These are phyloP conservation scores for Haplosporangium gracile DNA, from an alignment of 192 early-diverging fungal genomes.

Conservation along the genomic window DNA sequence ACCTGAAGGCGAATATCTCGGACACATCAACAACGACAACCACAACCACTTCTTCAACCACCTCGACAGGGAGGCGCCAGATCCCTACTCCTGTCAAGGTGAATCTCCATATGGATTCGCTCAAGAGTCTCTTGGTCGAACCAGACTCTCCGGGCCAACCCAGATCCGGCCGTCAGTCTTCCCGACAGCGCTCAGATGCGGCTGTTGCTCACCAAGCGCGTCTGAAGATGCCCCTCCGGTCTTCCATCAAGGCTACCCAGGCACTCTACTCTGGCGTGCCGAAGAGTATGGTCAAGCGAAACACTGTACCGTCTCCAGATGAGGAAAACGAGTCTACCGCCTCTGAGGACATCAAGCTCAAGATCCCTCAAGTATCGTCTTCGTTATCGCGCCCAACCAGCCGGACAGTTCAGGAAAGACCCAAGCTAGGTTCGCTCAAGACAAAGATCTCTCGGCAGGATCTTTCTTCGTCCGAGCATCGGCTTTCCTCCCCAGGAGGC, in stretches of 20 bases:
- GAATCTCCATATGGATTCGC: constrained; percentile 47
- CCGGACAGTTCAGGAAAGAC: background rate
- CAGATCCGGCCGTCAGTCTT: constrained; percentile 21
- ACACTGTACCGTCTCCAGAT: constrained; percentile 32
- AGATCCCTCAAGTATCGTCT: background rate
- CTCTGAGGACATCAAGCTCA: constrained; percentile 33
- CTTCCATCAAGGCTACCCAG: constrained; percentile 40
- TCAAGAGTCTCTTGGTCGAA: constrained; percentile 39
- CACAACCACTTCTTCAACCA: background rate
- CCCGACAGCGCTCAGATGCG: constrained; percentile 32
- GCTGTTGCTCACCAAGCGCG: constrained; percentile 49
- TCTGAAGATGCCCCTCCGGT: constrained; percentile 37
- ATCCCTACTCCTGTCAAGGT: constrained; percentile 29
- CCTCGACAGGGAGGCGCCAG: constrained; percentile 17
- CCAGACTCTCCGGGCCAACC: constrained; percentile 28
- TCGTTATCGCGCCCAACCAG: background rate
- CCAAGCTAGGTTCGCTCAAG: background rate
- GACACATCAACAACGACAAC: background rate
- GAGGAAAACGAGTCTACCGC: constrained; percentile 53
- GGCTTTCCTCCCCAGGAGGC: background rate
- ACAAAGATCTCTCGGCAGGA: background rate
- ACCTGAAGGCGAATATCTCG: background rate
- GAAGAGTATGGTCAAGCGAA: constrained; percentile 25
- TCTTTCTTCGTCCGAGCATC: background rate
- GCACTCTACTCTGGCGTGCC: constrained; percentile 42